phyloP scores from a whole-genome alignment of 2,329 filamentous ascomycete genomes.

The Colletotrichum plurivorum region DNA sequence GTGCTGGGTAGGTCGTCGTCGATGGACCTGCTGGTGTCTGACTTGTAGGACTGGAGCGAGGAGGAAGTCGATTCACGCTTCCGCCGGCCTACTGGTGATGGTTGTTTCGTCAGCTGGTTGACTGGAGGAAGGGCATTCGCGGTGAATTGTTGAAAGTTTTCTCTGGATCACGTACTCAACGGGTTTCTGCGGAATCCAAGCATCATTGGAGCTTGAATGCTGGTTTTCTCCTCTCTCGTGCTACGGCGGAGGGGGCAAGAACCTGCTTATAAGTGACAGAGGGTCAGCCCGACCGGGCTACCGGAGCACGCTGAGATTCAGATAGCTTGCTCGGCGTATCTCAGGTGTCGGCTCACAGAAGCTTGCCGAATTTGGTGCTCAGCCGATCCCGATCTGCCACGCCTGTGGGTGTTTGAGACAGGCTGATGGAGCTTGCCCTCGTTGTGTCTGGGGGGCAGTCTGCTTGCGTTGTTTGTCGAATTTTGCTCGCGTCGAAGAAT shows the following conservation, averaged over 20 bases:
- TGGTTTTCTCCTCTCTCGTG: neutral
- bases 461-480: neutral
- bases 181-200: conserved; percentile 39
- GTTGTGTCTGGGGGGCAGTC: neutral
- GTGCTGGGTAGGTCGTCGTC: conserved; percentile 8
- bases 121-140: neutral
- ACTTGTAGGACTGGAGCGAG: conserved; percentile 14
- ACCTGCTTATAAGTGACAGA: conserved; percentile 13
- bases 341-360: neutral
- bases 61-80: conserved; percentile 36
- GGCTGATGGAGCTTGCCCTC: neutral
- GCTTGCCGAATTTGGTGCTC: neutral
- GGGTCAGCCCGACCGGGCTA: neutral
- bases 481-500: conserved; percentile 25
- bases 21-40: conserved; percentile 14
- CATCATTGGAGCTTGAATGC: conserved; percentile 15
- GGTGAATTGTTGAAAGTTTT: neutral
- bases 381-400: conserved; percentile 2
- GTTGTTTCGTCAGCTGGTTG: neutral
- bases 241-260: neutral
- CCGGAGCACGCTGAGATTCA: neutral
- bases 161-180: conserved; percentile 25
- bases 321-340: neutral
- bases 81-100: conserved; percentile 16
- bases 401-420: conserved; percentile 12